These are phyloP conservation scores for Termitomyces heimii DNA, from an alignment of 768 basidiomycete species.

Conservation along the genomic window DNA sequence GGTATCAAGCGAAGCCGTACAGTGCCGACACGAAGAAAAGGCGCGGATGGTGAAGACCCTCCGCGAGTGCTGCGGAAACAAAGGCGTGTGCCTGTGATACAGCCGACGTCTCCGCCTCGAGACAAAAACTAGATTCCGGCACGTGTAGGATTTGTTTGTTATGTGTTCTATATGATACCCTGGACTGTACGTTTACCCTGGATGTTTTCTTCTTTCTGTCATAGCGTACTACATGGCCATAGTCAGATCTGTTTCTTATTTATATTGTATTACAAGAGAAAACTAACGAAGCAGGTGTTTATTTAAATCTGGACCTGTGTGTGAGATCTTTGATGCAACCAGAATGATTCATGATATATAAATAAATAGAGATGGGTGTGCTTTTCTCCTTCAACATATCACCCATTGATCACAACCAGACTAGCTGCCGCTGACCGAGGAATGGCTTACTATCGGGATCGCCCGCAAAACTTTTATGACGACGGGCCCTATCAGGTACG, in stretches of 20 bases:
- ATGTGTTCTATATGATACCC: conserved; percentile 15
- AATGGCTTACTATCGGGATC: conserved; percentile 15
- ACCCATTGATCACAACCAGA: not conserved
- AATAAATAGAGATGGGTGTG: not conserved
- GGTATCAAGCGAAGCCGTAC: conserved; percentile 57
- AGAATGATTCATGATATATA: not conserved
- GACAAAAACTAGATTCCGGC: conserved; percentile 2
- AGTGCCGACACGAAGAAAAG: conserved; percentile 43
- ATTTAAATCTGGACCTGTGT: not conserved
- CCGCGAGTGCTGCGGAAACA: conserved; percentile 45
- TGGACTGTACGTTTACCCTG: conserved; percentile 16
- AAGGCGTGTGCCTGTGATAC: conserved; percentile 38
- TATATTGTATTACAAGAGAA: not conserved
- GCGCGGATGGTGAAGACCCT: conserved; percentile 26
- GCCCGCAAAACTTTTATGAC: conserved; percentile 16
- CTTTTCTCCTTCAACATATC: not conserved
- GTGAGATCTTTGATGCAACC: not conserved
- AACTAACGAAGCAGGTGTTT: not conserved
- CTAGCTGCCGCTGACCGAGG: not conserved
- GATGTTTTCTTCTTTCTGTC: not conserved
- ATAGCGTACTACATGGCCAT: conserved; percentile 6
- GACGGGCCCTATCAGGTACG: conserved; percentile 11
- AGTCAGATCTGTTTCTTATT: conserved; percentile 5
- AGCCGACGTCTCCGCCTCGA: conserved; percentile 17
- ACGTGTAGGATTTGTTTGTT: not conserved